phyloP scores from a whole-genome alignment of 148 eudicot species.

The Rhododendron griersonianum region DNA sequence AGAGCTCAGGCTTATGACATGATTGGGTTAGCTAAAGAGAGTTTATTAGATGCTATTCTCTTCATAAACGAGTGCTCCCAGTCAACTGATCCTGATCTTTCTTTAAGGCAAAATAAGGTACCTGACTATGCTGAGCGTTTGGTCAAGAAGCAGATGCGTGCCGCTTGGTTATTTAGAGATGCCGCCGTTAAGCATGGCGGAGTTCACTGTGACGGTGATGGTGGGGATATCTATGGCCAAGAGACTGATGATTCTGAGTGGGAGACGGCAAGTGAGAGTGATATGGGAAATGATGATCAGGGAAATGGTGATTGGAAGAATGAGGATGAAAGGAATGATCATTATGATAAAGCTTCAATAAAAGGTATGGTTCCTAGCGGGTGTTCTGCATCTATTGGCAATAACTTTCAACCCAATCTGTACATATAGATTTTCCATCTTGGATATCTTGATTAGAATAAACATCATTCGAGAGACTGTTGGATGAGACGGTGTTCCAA shows the following conservation, averaged over 20 bases:
- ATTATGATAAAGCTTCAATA: constrained; percentile 41
- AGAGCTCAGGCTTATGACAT: constrained; percentile 99
- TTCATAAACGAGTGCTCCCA: constrained; percentile 92
- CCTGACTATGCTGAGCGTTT: constrained; percentile 97
- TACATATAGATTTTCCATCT: background rate
- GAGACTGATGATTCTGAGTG: constrained; percentile 96
- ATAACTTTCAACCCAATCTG: background rate
- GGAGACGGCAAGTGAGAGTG: constrained; percentile 99
- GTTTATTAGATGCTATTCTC: constrained; percentile 89
- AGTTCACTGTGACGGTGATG: constrained; percentile 76
- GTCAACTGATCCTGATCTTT: constrained; percentile 81
- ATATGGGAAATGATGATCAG: constrained; percentile 66
- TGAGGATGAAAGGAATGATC: constrained; percentile 60
- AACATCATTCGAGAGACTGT: background rate
- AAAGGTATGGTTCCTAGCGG: constrained; percentile 36
- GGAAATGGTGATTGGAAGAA: constrained; percentile 70
- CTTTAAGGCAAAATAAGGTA: constrained; percentile 85
- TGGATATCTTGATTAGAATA: background rate
- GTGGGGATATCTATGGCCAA: constrained; percentile 60
- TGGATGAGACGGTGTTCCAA: background rate
- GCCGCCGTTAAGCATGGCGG: constrained; percentile 95
- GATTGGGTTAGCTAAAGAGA: constrained; percentile 94
- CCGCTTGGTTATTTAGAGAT: constrained; percentile 92
- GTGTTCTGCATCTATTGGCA: background rate
- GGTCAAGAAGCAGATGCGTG: constrained; percentile 97